phyloP scores from a whole-genome alignment of 2,329 filamentous ascomycete species.

The Talaromyces islandicus region DNA sequence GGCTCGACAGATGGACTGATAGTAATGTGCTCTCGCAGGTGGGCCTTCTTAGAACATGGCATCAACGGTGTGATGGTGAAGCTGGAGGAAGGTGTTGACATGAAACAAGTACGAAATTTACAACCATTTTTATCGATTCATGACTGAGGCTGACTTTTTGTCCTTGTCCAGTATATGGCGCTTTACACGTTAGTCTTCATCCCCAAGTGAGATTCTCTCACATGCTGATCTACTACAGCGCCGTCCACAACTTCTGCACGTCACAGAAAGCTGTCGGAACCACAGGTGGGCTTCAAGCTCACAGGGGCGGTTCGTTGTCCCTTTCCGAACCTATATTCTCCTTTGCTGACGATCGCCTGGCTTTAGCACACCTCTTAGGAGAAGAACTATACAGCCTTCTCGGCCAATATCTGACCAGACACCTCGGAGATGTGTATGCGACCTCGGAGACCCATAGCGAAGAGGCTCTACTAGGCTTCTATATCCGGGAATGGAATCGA shows the following conservation, averaged over 20 bases:
- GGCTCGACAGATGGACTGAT: slow-evolving; percentile 5
- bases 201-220: slow-evolving; percentile 3
- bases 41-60: slow-evolving; percentile 81
- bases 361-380: slow-evolving; percentile 78
- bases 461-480: slow-evolving; percentile 83
- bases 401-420: slow-evolving; percentile 73
- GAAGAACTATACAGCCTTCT: slow-evolving; percentile 94
- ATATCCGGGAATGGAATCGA: slow-evolving; percentile 93
- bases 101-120: slow-evolving; percentile 63
- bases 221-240: slow-evolving; percentile 42
- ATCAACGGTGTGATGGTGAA: slow-evolving; percentile 92
- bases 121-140: neutral
- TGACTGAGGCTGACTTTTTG: slow-evolving; percentile 12
- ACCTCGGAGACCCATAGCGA: slow-evolving; percentile 76
- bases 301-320: slow-evolving; percentile 63
- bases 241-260: slow-evolving; percentile 98
- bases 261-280: slow-evolving; percentile 86
- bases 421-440: slow-evolving; percentile 65
- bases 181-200: slow-evolving; percentile 68
- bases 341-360: slow-evolving; percentile 15
- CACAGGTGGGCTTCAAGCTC: slow-evolving; percentile 46
- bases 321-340: neutral
- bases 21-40: slow-evolving; percentile 49
- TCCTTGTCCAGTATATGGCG: slow-evolving; percentile 69
- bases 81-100: slow-evolving; percentile 85